Percentiles rank a stretch among this genome's conserved stretches.
Evolutionary conservation across 2,329 filamentous ascomycete species (phyloP).

Genomic region (Trichoderma asperellum): DNA sequence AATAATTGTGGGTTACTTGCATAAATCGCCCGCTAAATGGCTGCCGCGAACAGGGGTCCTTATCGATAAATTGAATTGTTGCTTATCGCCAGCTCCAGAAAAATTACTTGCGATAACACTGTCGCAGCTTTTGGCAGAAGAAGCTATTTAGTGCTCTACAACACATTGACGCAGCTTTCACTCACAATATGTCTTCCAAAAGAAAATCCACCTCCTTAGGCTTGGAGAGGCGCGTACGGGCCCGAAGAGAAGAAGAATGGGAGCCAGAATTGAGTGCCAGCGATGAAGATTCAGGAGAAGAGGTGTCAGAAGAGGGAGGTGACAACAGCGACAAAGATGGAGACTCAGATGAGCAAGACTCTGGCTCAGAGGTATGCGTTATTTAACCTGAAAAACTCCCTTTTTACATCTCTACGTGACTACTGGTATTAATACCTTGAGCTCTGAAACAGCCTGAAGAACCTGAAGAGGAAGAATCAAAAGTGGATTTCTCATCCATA

Average conservation of each 20-base stretch:
- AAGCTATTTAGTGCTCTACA: neutral
- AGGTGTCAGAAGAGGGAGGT: conserved; percentile 38
- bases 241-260: conserved; percentile 50
- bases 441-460: conserved; percentile 34
- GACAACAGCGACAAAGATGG: conserved; percentile 42
- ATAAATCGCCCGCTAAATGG: conserved; percentile 4
- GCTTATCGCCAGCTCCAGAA: neutral
- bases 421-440: neutral
- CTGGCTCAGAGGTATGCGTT: conserved; percentile 37
- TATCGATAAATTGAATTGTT: conserved; percentile 18
- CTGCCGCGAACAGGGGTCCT: neutral
- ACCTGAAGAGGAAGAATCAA: conserved; percentile 40
- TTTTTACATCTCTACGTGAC: neutral
- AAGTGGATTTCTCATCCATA: conserved; percentile 60
- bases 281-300: conserved; percentile 40
- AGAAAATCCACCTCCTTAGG: conserved; percentile 46
- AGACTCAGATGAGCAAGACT: conserved; percentile 30
- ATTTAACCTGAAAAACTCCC: too few species aligned
- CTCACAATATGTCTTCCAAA: conserved; percentile 34
- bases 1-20: conserved; percentile 14
- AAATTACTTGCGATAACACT: neutral
- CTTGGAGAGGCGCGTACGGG: conserved; percentile 50
- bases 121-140: neutral
- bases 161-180: neutral
- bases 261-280: conserved; percentile 44